phyloP scores from a whole-genome alignment of 176 grass and related monocot species.

The Carex scoparia region DNA sequence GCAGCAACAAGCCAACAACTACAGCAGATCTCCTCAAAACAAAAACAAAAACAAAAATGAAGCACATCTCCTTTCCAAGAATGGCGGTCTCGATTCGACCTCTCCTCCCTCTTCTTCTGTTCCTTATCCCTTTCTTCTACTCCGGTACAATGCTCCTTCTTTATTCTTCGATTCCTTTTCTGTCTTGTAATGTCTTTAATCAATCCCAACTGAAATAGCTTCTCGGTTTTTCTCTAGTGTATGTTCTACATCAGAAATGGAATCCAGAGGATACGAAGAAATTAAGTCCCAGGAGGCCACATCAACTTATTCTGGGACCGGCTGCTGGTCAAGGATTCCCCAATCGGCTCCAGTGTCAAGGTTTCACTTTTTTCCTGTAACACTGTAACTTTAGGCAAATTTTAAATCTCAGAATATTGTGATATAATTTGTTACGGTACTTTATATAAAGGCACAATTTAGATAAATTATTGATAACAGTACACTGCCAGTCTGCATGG shows the following conservation, averaged over 20 bases:
- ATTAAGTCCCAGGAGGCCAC: constrained; percentile 18
- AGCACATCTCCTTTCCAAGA: constrained; percentile 12
- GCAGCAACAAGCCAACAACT: too few species aligned
- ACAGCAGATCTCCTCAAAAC: background rate
- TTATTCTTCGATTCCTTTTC: background rate
- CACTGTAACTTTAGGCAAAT: background rate
- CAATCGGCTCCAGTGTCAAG: constrained; percentile 69
- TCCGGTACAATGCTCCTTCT: constrained; percentile 33
- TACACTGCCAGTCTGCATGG: background rate
- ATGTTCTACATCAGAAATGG: constrained; percentile 41
- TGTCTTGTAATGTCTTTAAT: background rate
- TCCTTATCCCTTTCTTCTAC: constrained; percentile 59
- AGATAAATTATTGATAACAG: background rate
- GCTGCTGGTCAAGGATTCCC: constrained; percentile 56
- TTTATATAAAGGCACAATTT: background rate
- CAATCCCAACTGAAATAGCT: constrained; percentile 24
- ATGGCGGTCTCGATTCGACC: constrained; percentile 39
- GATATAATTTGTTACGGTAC: background rate
- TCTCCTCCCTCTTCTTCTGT: constrained; percentile 35
- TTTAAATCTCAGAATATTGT: background rate
- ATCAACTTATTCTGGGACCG: constrained; percentile 48
- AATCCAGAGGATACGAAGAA: constrained; percentile 16
- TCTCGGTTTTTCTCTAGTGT: constrained; percentile 37
- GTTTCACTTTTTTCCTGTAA: constrained; percentile 8
- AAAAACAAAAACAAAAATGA: background rate